Evolutionary conservation across 129 eudicot species (phyloP).

Genomic region (Centrapalus pauciflorus): DNA sequence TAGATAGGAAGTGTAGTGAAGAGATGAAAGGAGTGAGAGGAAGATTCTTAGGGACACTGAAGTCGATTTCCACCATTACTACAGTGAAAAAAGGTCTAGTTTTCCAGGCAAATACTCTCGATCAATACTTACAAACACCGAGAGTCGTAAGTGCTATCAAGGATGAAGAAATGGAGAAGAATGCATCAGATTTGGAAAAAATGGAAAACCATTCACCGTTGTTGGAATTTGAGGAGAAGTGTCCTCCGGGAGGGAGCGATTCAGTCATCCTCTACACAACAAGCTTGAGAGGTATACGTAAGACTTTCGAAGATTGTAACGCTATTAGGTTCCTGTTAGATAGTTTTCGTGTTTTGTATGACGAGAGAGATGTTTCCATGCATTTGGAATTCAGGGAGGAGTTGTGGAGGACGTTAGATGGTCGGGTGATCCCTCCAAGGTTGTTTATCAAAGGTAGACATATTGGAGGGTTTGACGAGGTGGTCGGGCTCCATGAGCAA

Average conservation of each 20-base stretch:
- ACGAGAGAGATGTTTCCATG: constrained; percentile 82
- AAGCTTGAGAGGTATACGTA: constrained; percentile 81
- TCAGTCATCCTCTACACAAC: constrained; percentile 71
- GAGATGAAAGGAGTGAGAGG: constrained; percentile 53
- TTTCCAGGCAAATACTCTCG: constrained; percentile 20
- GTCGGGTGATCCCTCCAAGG: constrained; percentile 63
- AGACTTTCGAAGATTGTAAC: constrained; percentile 76
- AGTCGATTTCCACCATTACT: constrained; percentile 38
- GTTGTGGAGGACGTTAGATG: constrained; percentile 61
- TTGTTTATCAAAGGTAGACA: constrained; percentile 65
- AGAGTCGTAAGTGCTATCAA: constrained; percentile 8
- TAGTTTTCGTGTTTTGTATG: constrained; percentile 42
- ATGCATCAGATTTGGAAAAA: neutral
- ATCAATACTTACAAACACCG: constrained; percentile 18
- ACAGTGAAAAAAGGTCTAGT: constrained; percentile 34
- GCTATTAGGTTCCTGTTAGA: constrained; percentile 50
- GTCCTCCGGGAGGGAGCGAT: constrained; percentile 67
- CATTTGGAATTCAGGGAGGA: constrained; percentile 78
- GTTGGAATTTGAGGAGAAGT: constrained; percentile 42
- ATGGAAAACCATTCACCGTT: neutral
- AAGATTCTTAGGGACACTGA: constrained; percentile 42
- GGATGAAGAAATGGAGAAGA: constrained; percentile 29
- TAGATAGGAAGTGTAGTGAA: neutral
- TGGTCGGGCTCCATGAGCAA: constrained; percentile 57
- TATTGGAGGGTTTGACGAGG: constrained; percentile 82